Evolutionary conservation across 441 rosid species (phyloP).

Genomic region (Euphorbia celastroides): DNA sequence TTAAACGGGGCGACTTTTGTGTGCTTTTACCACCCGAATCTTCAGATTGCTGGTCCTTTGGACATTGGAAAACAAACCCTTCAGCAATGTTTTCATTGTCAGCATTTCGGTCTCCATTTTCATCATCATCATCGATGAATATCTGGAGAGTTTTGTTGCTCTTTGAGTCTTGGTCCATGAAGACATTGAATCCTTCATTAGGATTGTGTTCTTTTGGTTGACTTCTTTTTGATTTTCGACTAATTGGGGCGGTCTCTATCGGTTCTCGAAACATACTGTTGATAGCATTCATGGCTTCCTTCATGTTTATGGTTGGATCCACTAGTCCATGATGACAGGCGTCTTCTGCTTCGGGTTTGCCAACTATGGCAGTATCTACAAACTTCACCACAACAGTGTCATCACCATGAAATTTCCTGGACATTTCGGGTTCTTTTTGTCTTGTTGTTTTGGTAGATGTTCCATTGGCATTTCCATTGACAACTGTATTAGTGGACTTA

Average conservation of each 20-base stretch:
- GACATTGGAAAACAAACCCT: conserved; percentile 52
- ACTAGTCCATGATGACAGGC: conserved; percentile 86
- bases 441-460: conserved; percentile 16
- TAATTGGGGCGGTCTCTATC: conserved; percentile 47
- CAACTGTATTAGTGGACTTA: conserved; percentile 14
- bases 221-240: conserved; percentile 38
- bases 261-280: conserved; percentile 85
- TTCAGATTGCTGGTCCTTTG: conserved; percentile 57
- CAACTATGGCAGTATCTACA: conserved; percentile 67
- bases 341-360: conserved; percentile 71
- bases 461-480: background rate
- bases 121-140: conserved; percentile 61
- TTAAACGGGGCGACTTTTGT: conserved; percentile 36
- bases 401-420: conserved; percentile 27
- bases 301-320: conserved; percentile 78
- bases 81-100: conserved; percentile 17
- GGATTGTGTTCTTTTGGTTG: conserved; percentile 31
- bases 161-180: conserved; percentile 45
- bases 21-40: conserved; percentile 35
- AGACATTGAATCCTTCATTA: conserved; percentile 44
- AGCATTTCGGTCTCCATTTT: background rate
- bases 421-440: conserved; percentile 30
- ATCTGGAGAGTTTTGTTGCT: conserved; percentile 39
- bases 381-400: conserved; percentile 55
- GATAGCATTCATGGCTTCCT: conserved; percentile 81